phyloP scores from a whole-genome alignment of 441 rosid genomes.

The Populus hybrid region DNA sequence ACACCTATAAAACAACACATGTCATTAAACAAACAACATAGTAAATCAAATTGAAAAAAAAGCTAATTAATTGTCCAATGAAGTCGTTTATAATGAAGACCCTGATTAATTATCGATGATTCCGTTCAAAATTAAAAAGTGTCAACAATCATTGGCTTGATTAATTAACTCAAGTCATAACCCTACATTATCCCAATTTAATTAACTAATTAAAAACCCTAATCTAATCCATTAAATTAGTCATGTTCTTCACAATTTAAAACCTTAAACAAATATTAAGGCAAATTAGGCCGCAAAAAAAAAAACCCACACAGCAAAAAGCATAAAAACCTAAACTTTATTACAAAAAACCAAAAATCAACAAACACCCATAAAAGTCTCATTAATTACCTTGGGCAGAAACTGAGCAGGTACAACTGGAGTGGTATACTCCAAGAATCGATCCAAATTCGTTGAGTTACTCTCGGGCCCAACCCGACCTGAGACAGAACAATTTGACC shows the following conservation, averaged over 20 bases:
- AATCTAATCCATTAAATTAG: background rate
- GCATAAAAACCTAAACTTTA: background rate
- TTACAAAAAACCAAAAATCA: background rate
- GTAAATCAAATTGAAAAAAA: background rate
- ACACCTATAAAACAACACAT: background rate
- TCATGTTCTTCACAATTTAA: background rate
- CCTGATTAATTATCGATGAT: background rate
- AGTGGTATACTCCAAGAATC: slow-evolving; percentile 73
- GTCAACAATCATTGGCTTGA: background rate
- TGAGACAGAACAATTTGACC: slow-evolving; percentile 41
- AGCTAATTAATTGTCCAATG: background rate
- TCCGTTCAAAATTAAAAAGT: background rate
- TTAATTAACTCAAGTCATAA: background rate
- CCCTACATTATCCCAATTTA: background rate
- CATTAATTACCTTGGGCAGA: slow-evolving; percentile 59
- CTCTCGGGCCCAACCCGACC: slow-evolving; percentile 16
- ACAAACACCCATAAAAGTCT: background rate
- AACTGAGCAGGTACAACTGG: slow-evolving; percentile 60
- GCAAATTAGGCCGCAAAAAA: background rate
- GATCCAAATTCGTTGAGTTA: slow-evolving; percentile 60
- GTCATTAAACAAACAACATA: background rate
- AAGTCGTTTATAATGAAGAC: background rate
- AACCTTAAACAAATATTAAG: background rate
- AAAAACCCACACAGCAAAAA: background rate
- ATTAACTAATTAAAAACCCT: background rate